Conservation (phyloP, 2,329 filamentous ascomycete species). For the Pseudogymnoascus sp. region DNA sequence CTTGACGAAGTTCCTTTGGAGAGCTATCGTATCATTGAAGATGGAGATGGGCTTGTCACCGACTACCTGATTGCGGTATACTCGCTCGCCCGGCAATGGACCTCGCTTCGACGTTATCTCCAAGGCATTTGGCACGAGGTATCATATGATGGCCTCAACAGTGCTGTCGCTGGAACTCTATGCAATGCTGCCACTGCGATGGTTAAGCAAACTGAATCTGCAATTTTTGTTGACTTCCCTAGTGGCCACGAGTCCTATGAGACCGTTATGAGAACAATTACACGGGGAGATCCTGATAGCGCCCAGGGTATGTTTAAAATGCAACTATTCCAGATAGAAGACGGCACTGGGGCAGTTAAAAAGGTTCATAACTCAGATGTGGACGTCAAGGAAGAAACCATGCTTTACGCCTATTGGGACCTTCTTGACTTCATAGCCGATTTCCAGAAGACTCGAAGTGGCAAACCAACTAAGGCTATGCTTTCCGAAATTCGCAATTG, state of each 20-base stretch:
- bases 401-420: slow-evolving; percentile 35
- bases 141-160: slow-evolving; percentile 37
- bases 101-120: slow-evolving; percentile 31
- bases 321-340: slow-evolving; percentile 15
- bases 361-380: slow-evolving; percentile 21
- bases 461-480: slow-evolving; percentile 40
- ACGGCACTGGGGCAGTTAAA: slow-evolving; percentile 12
- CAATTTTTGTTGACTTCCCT: slow-evolving; percentile 39
- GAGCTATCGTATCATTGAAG: slow-evolving; percentile 36
- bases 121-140: slow-evolving; percentile 38
- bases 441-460: slow-evolving; percentile 36
- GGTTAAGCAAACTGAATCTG: slow-evolving; percentile 31
- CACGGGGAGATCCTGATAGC: slow-evolving; percentile 29
- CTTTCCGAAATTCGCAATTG: slow-evolving; percentile 31
- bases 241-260: slow-evolving; percentile 36
- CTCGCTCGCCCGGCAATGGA: slow-evolving; percentile 31
- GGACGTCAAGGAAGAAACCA: slow-evolving; percentile 37
- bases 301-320: slow-evolving; percentile 22
- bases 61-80: slow-evolving; percentile 39
- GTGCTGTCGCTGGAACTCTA: slow-evolving; percentile 36
- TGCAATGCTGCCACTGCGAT: slow-evolving; percentile 36
- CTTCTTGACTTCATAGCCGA: slow-evolving; percentile 39
- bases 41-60: slow-evolving; percentile 28
- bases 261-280: slow-evolving; percentile 34
- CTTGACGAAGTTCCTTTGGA: slow-evolving; percentile 36